phyloP scores from a whole-genome alignment of 148 eudicot species.

The Salicornia ramosissima region DNA sequence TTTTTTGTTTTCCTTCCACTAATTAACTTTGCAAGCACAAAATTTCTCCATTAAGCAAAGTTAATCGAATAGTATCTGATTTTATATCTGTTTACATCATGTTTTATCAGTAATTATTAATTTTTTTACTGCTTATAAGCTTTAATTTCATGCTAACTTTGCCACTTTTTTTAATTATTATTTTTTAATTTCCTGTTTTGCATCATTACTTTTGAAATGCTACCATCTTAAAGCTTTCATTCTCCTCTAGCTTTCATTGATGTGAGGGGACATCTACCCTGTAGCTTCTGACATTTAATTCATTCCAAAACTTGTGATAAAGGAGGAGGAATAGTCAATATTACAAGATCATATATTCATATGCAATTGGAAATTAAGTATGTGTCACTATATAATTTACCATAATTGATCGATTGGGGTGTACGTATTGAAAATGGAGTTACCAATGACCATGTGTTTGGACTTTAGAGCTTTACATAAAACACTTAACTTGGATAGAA shows the following conservation, averaged over 20 bases:
- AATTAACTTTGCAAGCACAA: conserved; percentile 5
- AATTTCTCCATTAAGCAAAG: not conserved
- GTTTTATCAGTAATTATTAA: conserved; percentile 3
- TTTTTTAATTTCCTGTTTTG: conserved; percentile 7
- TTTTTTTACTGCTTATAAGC: not conserved
- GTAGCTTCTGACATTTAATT: conserved; percentile 11
- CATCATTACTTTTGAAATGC: conserved; percentile 14
- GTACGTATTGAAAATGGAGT: not conserved
- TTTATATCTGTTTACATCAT: conserved; percentile 11
- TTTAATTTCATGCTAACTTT: conserved; percentile 9
- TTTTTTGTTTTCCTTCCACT: not conserved
- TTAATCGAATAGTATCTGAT: conserved; percentile 8
- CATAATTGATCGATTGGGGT: not conserved
- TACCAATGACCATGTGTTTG: not conserved
- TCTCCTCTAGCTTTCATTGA: not conserved
- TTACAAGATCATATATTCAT: not conserved
- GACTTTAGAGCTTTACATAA: too few species aligned
- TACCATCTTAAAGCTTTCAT: conserved; percentile 10
- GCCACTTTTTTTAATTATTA: not conserved
- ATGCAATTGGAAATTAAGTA: not conserved
- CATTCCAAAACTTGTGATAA: conserved; percentile 1
- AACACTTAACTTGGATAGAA: too few species aligned
- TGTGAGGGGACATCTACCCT: conserved; percentile 12
- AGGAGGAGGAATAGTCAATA: not conserved
- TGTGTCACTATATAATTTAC: not conserved